Percentiles rank a stretch among this genome's conserved stretches.
These are phyloP conservation scores for Daldinia vernicosa DNA, from an alignment of 495 filamentous ascomycete species.

Conservation along the genomic window DNA sequence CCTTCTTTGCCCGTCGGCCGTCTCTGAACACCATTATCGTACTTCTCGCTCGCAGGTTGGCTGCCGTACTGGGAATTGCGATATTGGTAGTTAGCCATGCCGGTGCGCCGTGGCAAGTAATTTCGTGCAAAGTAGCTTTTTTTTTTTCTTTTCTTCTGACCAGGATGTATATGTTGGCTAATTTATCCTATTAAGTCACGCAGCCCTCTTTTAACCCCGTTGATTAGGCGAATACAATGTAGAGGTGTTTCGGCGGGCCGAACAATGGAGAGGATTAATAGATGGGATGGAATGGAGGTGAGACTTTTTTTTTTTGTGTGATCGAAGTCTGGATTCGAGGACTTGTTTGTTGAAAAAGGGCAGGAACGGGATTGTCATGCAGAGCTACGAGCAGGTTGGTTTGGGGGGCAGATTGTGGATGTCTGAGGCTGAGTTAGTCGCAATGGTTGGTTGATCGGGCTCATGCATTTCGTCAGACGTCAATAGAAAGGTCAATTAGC, in stretches of 20 bases:
- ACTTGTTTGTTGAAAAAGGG: constrained; percentile 25
- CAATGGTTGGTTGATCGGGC: constrained; percentile 38
- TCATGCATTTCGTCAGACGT: constrained; percentile 48
- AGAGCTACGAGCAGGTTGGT: constrained; percentile 8
- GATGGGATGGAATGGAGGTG: constrained; percentile 43
- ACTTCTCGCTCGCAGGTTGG: constrained; percentile 48
- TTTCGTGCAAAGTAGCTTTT: constrained; percentile 4
- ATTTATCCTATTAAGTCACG: constrained; percentile 18
- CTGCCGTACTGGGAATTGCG: constrained; percentile 56
- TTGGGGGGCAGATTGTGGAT: constrained; percentile 26
- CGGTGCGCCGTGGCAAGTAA: constrained; percentile 16
- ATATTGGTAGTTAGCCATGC: constrained; percentile 57
- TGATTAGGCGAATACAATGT: constrained; percentile 26
- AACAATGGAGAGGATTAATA: constrained; percentile 8
- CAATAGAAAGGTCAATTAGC: constrained; percentile 38
- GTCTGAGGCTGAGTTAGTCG: constrained; percentile 33
- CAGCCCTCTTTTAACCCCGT: constrained; percentile 1
- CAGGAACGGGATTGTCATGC: not conserved
- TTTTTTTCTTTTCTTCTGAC: not conserved
- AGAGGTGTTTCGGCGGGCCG: constrained; percentile 12
- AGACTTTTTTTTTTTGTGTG: constrained; percentile 32
- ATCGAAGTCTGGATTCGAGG: constrained; percentile 34
- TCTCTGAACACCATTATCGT: constrained; percentile 53
- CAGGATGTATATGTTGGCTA: constrained; percentile 22
- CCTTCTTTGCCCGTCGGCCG: constrained; percentile 48